These are phyloP conservation scores for Magnolia changhungtana DNA, from an alignment of 164 flowering plant genomes.

Conservation along the genomic window DNA sequence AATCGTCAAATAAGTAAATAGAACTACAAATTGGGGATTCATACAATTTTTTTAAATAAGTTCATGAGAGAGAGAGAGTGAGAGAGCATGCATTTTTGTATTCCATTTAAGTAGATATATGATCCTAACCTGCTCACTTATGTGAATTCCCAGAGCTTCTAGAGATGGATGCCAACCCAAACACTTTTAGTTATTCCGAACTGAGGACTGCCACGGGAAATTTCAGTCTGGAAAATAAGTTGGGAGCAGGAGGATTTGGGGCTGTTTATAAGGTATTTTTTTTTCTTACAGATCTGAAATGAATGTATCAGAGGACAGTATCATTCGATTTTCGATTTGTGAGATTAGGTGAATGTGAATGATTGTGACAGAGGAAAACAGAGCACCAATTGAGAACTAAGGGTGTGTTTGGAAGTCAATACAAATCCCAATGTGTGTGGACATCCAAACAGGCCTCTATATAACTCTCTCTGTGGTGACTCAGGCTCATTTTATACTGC, in stretches of 20 bases:
- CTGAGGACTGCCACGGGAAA: constrained; percentile 64
- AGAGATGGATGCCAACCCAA: constrained; percentile 53
- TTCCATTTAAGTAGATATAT: background rate
- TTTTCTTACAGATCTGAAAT: background rate
- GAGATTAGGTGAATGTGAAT: background rate
- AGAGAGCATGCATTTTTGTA: too few species aligned
- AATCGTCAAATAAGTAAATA: too few species aligned
- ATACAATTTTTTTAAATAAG: too few species aligned
- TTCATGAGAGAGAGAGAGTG: too few species aligned
- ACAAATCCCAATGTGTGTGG: background rate
- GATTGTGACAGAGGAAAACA: background rate
- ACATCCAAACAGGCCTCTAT: background rate
- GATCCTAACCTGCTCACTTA: background rate
- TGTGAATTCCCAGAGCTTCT: constrained; percentile 42
- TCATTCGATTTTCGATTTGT: too few species aligned
- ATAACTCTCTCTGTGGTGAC: too few species aligned
- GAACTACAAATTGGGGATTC: too few species aligned
- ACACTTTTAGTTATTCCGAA: constrained; percentile 64
- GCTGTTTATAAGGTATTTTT: constrained; percentile 69
- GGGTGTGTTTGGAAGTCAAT: background rate
- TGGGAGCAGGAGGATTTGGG: constrained; percentile 84
- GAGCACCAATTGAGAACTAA: too few species aligned
- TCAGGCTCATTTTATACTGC: too few species aligned
- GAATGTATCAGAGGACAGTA: too few species aligned
- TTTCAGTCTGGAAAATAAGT: constrained; percentile 45